These are phyloP conservation scores for Castanospermum australe DNA, from an alignment of 306 rosid genomes.

Conservation along the genomic window DNA sequence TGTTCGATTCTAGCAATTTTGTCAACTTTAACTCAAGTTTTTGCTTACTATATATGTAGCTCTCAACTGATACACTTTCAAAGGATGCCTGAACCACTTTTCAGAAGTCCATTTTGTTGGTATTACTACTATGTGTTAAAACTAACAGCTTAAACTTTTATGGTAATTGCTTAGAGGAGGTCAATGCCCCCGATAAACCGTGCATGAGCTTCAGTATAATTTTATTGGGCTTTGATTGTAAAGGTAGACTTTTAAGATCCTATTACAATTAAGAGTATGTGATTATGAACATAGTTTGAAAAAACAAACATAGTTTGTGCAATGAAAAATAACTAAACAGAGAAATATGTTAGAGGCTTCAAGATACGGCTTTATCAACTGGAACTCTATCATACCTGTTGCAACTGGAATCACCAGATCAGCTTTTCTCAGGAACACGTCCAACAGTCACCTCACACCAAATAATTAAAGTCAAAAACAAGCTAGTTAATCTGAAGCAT, in stretches of 20 bases:
- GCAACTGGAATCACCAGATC: constrained; percentile 87
- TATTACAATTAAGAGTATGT: not conserved
- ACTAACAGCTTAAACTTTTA: not conserved
- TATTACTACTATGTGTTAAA: no score
- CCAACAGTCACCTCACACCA: constrained; percentile 79
- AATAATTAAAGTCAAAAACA: constrained; percentile 15
- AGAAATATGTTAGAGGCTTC: no score
- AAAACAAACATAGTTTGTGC: no score
- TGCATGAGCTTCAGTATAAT: not conserved
- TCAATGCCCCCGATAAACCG: not conserved
- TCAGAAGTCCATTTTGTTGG: no score
- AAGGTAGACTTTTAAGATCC: not conserved
- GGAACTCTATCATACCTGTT: constrained; percentile 56
- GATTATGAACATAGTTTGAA: no score
- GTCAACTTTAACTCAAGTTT: not conserved
- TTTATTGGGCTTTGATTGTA: not conserved
- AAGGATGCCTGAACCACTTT: no score
- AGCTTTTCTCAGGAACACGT: constrained; percentile 84
- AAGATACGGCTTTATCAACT: no score
- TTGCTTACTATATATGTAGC: not conserved
- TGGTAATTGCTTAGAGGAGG: not conserved
- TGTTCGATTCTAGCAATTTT: not conserved
- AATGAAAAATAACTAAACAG: no score
- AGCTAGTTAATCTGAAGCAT: constrained; percentile 26
- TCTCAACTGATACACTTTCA: not conserved